A percentile compares a stretch with the other conserved stretches of the same genome.
These are phyloP conservation scores for Xylaria sp. DNA, from an alignment of 2,329 filamentous ascomycete species.

Conservation along the genomic window DNA sequence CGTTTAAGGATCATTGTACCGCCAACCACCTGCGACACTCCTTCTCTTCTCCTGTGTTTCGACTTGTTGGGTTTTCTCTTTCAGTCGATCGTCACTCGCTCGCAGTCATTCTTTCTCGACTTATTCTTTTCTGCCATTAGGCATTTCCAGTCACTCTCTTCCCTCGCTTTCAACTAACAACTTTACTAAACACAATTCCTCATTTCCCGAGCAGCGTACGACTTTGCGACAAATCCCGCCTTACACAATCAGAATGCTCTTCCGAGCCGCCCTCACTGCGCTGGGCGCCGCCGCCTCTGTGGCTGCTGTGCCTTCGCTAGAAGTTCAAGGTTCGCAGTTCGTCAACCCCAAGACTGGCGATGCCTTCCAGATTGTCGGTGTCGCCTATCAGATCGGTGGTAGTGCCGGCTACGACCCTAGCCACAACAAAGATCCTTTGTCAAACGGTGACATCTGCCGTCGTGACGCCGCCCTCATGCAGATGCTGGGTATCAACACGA, in stretches of 20 bases:
- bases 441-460: constrained; percentile 65
- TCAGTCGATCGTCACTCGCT: constrained; percentile 15
- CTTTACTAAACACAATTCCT: constrained; percentile 24
- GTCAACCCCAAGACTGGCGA: constrained; percentile 67
- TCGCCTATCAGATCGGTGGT: constrained; percentile 76
- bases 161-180: constrained; percentile 10
- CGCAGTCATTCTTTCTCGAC: constrained; percentile 22
- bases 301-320: constrained; percentile 66
- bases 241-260: constrained; percentile 43
- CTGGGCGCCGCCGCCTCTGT: constrained; percentile 63
- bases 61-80: constrained; percentile 26
- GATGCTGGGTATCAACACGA: constrained; percentile 71
- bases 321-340: constrained; percentile 67
- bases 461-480: constrained; percentile 75
- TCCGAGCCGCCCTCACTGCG: constrained; percentile 60
- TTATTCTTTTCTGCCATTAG: constrained; percentile 13
- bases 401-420: constrained; percentile 68
- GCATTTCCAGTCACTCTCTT: constrained; percentile 33
- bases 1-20: constrained; percentile 29
- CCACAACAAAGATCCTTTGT: constrained; percentile 67
- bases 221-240: constrained; percentile 4
- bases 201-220: constrained; percentile 17
- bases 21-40: constrained; percentile 29
- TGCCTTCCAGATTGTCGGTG: constrained; percentile 72
- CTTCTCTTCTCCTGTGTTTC: constrained; percentile 35